phyloP scores from a whole-genome alignment of 805 yeast species.

The Lipomyces kockii region DNA sequence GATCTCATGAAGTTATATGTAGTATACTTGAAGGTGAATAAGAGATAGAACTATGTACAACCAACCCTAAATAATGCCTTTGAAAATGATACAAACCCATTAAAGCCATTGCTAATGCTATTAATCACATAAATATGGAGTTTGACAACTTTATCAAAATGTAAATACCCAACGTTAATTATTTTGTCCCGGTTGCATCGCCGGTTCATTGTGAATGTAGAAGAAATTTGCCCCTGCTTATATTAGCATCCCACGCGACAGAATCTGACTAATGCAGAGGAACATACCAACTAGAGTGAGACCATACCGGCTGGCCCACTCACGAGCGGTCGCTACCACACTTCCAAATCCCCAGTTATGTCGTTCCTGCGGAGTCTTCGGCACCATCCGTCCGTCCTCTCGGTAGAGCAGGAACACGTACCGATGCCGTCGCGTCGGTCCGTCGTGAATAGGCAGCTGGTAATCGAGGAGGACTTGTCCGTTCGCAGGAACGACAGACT shows the following conservation, averaged over 20 bases:
- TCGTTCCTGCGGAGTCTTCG: slow-evolving; percentile 17
- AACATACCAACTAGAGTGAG: slow-evolving; percentile 19
- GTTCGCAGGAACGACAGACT: slow-evolving; percentile 9
- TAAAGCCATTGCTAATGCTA: not conserved
- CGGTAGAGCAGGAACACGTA: slow-evolving; percentile 21
- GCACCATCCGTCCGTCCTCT: slow-evolving; percentile 19
- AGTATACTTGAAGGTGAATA: not conserved
- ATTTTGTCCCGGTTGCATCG: not conserved
- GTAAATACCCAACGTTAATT: not conserved
- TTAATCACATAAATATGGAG: not conserved
- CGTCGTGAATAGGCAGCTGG: not conserved
- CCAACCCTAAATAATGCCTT: not conserved
- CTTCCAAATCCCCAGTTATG: slow-evolving; percentile 16
- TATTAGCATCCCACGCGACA: not conserved
- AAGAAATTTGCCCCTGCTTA: slow-evolving; percentile 24
- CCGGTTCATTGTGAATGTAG: slow-evolving; percentile 9
- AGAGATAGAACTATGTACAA: not conserved
- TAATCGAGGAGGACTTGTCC: slow-evolving; percentile 8
- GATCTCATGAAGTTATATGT: not conserved
- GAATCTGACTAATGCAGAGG: not conserved
- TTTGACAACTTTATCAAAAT: not conserved
- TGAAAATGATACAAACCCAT: not conserved
- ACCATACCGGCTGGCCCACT: slow-evolving; percentile 26
- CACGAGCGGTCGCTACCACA: slow-evolving; percentile 17
- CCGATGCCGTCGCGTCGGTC: slow-evolving; percentile 10